These are phyloP conservation scores for Pseudoturritis turrita DNA, from an alignment of 345 rosid species.

Conservation along the genomic window DNA sequence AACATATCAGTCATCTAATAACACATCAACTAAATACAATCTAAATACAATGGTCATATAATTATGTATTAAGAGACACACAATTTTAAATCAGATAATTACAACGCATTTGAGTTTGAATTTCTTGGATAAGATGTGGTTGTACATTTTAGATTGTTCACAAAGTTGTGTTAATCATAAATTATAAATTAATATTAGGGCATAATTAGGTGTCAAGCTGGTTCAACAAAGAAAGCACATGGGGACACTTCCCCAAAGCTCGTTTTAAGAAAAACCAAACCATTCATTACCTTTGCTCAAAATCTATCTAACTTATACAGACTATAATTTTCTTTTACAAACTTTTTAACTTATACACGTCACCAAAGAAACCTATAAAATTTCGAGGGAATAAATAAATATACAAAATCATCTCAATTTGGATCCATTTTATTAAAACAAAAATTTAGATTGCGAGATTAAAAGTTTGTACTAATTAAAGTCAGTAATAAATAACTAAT, in stretches of 20 bases:
- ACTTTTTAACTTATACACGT: background rate
- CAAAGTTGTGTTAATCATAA: constrained; percentile 16
- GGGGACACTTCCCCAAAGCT: constrained; percentile 27
- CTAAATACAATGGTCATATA: no score
- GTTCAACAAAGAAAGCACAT: constrained; percentile 36
- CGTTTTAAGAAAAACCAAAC: constrained; percentile 10
- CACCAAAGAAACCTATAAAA: background rate
- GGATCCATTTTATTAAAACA: background rate
- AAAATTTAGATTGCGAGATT: background rate
- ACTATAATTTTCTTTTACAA: background rate
- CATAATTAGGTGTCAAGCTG: constrained; percentile 35
- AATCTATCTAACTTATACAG: background rate
- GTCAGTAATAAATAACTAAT: background rate
- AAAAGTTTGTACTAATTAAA: constrained; percentile 5
- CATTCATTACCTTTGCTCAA: constrained; percentile 22
- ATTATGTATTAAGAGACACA: no score
- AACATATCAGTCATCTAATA: background rate
- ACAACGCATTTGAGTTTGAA: no score
- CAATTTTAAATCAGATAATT: no score
- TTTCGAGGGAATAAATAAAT: background rate
- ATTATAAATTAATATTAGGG: constrained; percentile 16
- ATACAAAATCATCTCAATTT: background rate
- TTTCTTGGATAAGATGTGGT: constrained; percentile 5
- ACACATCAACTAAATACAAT: background rate
- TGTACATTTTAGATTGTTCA: constrained; percentile 14